phyloP scores from a whole-genome alignment of 306 rosid genomes.

The Vigna hirtella region DNA sequence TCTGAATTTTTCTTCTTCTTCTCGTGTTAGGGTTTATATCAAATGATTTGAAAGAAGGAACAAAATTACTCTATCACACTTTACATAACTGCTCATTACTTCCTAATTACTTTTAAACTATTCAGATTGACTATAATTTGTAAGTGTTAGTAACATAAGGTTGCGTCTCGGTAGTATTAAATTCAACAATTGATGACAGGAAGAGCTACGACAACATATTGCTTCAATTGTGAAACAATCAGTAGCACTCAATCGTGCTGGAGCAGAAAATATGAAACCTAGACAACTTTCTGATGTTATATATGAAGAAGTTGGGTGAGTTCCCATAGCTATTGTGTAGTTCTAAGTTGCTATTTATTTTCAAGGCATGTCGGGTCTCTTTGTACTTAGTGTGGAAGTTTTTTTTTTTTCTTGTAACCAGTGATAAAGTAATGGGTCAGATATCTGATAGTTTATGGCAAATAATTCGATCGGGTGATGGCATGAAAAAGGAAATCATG shows the following conservation, averaged over 20 bases:
- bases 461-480: slow-evolving; percentile 76
- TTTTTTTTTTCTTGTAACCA: slow-evolving; percentile 31
- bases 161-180: slow-evolving; percentile 33
- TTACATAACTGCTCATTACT: not conserved
- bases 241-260: slow-evolving; percentile 64
- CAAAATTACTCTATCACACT: not conserved
- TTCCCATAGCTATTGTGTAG: not conserved
- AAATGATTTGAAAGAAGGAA: not conserved
- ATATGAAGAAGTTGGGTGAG: slow-evolving; percentile 84
- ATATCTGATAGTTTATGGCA: slow-evolving; percentile 88
- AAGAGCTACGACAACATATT: slow-evolving; percentile 68
- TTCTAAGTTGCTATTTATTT: not conserved
- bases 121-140: not conserved
- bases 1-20: not conserved
- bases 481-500: slow-evolving; percentile 73
- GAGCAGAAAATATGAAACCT: slow-evolving; percentile 89
- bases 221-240: slow-evolving; percentile 73
- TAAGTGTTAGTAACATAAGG: not conserved
- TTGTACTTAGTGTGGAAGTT: slow-evolving; percentile 13
- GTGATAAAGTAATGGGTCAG: slow-evolving; percentile 75
- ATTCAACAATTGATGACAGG: slow-evolving; percentile 54
- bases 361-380: not conserved
- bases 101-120: not conserved
- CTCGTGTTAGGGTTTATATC: slow-evolving; percentile 29
- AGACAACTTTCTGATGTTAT: slow-evolving; percentile 90